Evolutionary conservation across 441 rosid genomes (phyloP).

Genomic region (Populus tomentosa): DNA sequence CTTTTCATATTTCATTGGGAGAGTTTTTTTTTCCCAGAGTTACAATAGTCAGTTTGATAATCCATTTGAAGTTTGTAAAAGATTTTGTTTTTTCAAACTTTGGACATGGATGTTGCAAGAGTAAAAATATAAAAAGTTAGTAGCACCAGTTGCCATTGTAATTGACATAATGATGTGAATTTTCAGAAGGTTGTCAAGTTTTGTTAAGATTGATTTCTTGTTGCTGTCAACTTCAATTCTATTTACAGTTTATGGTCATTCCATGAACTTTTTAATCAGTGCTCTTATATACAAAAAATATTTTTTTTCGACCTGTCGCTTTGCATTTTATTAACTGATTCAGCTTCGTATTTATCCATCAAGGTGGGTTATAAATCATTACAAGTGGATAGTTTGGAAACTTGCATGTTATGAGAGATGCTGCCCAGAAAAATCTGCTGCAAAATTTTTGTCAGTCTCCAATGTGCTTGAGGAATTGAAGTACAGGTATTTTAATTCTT

Average conservation of each 20-base stretch:
- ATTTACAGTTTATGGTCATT: not conserved
- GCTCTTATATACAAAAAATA: not conserved
- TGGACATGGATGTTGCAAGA: not conserved
- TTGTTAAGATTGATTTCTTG: not conserved
- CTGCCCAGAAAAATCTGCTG: conserved; percentile 39
- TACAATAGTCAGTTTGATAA: conserved; percentile 3
- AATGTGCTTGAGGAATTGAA: conserved; percentile 81
- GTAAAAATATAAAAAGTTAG: too few species aligned
- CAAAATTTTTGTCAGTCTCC: conserved; percentile 60
- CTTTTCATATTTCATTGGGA: conserved; percentile 6
- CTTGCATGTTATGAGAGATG: conserved; percentile 72
- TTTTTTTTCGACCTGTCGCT: not conserved
- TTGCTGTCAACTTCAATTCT: not conserved
- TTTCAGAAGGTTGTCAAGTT: not conserved
- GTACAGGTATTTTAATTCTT: conserved; percentile 50
- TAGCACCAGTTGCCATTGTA: not conserved
- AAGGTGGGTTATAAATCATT: conserved; percentile 93
- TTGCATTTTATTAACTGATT: not conserved
- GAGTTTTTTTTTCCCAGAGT: not conserved
- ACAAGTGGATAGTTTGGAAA: conserved; percentile 97
- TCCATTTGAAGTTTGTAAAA: not conserved
- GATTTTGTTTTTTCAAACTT: not conserved
- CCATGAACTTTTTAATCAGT: not conserved
- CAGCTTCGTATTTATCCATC: conserved; percentile 14
- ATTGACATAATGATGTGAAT: not conserved